Conservation (phyloP, 2,329 filamentous ascomycete genomes). For the Diaporthe sp. region DNA sequence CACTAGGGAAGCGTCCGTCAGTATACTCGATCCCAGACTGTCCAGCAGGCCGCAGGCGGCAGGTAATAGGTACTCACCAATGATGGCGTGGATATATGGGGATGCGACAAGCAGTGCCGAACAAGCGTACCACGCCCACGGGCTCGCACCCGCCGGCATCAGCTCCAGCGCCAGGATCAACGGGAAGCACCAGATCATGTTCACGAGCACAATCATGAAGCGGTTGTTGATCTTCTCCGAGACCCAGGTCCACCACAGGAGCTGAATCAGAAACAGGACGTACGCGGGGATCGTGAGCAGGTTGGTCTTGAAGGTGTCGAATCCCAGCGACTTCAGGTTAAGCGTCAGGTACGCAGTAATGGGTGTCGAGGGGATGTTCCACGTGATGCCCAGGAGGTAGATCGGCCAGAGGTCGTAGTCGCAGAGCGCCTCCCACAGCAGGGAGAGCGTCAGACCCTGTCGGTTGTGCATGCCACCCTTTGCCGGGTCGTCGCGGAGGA, state of each 20-base stretch:
- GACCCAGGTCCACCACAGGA: constrained; percentile 63
- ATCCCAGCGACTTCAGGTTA: constrained; percentile 41
- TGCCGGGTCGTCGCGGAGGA: constrained; percentile 51
- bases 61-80: constrained; percentile 45
- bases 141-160: constrained; percentile 50
- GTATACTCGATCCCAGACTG: not conserved
- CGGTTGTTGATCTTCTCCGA: constrained; percentile 61
- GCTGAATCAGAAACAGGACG: constrained; percentile 59
- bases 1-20: constrained; percentile 57
- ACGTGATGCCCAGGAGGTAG: constrained; percentile 51
- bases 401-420: constrained; percentile 44
- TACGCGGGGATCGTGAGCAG: constrained; percentile 52
- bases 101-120: constrained; percentile 61
- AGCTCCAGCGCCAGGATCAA: constrained; percentile 62
- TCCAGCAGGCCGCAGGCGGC: too few relatives aligned
- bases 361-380: constrained; percentile 54
- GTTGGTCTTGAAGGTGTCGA: constrained; percentile 45
- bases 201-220: constrained; percentile 57
- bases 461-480: constrained; percentile 49
- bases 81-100: constrained; percentile 58
- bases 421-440: constrained; percentile 42
- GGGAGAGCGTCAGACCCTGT: constrained; percentile 39
- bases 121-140: constrained; percentile 63
- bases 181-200: constrained; percentile 66
- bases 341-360: constrained; percentile 42